Conservation (phyloP, 2,329 filamentous ascomycete genomes). For the Fusarium pseudocircinatum region DNA sequence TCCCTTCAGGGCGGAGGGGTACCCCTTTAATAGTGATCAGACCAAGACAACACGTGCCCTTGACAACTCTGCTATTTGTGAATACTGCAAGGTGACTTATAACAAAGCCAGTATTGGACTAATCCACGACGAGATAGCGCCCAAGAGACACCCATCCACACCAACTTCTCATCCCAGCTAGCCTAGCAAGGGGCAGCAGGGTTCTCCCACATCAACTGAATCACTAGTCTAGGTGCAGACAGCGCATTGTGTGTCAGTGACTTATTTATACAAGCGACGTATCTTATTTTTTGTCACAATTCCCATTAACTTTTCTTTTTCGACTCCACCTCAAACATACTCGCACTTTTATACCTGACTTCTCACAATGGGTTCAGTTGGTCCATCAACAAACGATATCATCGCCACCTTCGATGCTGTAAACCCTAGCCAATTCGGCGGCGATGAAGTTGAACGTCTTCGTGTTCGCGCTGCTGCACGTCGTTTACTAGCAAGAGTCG, state of each 20-base stretch:
- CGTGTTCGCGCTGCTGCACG: conserved; percentile 23
- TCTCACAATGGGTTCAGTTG: not conserved
- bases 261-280: not conserved
- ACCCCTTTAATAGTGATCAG: rapidly evolving
- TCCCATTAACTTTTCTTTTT: not conserved
- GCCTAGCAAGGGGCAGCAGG: not conserved
- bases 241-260: rapidly evolving
- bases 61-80: not conserved
- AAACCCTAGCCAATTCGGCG: not conserved
- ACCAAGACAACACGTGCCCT: not conserved
- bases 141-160: rapidly evolving
- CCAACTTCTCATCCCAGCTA: not conserved
- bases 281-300: not conserved
- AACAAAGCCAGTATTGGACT: not conserved
- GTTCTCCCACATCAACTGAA: not conserved
- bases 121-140: not conserved
- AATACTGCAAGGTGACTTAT: not conserved
- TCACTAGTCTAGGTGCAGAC: not conserved
- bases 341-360: not conserved
- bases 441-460: conserved; percentile 29
- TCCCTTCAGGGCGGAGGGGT: not conserved
- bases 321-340: not conserved
- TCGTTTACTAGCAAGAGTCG: conserved; percentile 15
- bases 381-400: not conserved
- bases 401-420: conserved; percentile 18